Evolutionary conservation across 768 basidiomycete species (phyloP).

Genomic region (Psilocybe sp.): DNA sequence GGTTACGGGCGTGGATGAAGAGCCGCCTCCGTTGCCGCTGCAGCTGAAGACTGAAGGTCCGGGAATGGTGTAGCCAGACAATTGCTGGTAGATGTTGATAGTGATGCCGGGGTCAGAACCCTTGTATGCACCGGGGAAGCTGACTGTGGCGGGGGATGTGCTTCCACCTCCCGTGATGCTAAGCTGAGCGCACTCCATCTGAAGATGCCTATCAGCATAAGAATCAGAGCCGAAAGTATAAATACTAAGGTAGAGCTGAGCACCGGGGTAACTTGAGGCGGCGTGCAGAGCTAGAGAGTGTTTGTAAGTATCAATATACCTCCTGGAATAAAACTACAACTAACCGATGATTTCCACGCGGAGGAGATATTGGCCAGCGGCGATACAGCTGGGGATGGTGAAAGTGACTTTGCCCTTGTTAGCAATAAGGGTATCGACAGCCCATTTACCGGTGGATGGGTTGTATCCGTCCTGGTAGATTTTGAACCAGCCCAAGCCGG

Average conservation of each 20-base stretch:
- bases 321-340: conserved; percentile 32
- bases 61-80: conserved; percentile 39
- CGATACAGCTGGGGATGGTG: conserved; percentile 17
- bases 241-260: conserved; percentile 47
- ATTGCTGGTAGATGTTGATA: conserved; percentile 38
- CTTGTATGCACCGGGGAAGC: conserved; percentile 46
- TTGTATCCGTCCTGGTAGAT: conserved; percentile 13
- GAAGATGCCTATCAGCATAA: background rate
- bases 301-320: conserved; percentile 39
- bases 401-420: conserved; percentile 18
- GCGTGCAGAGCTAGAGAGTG: conserved; percentile 37
- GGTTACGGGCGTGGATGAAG: too few species aligned
- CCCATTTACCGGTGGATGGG: conserved; percentile 13
- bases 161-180: conserved; percentile 43
- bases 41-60: conserved; percentile 40
- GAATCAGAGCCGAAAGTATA: background rate
- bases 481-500: conserved; percentile 18
- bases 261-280: conserved; percentile 45
- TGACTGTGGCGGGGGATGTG: conserved; percentile 39
- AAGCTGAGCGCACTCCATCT: conserved; percentile 48
- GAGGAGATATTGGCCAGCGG: conserved; percentile 17
- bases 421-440: conserved; percentile 17
- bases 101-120: conserved; percentile 45
- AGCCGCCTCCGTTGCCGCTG: conserved; percentile 12
- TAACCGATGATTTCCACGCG: conserved; percentile 18